Evolutionary conservation across 2,329 filamentous ascomycete species (phyloP), one percentile per base, ranked within the genome.

Genomic region (Gremmenia infestans): DNA sequence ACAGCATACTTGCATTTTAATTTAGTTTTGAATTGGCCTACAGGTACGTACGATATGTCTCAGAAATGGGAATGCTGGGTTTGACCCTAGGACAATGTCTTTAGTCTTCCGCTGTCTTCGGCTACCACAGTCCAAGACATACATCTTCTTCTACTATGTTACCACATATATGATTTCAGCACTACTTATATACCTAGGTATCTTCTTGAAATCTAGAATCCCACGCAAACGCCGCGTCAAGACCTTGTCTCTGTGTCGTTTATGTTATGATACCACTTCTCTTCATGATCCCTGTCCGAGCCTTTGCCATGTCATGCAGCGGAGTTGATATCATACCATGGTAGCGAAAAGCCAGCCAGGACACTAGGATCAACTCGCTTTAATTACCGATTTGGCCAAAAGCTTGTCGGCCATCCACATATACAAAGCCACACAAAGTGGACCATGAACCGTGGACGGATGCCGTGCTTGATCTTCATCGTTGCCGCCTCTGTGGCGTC

Each of bases 281-380:
- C 42, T 49, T 52, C 42, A 37, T 48, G 42, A 52, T 23, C 48
- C 43, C 32, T 49, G 52, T 43, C 45, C 19, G 23, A 25, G 48
- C 36, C 53, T 52, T 58, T 56, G 52, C 43, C 56, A 56, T 61
- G 59, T 54, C 53, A 61, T 61, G 60, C 60, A 59, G 60, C 48
- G 22, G 25, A 49, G 50, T 48, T 48, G 48, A 52, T 52, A 42
- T 28, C 47, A 51, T 57, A 57, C 52, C 52, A 57, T 57, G 52
- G 55, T 57, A 57, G 25, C 52, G 47, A 52, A 32, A 50, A 53
- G 47, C 54, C 42, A 53, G 47, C 54, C 42, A 23, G 37, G 19
- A 22, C n/a, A 32, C 46, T 22, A 53, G 40, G 46, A 54, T 53
- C 37, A 37, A 22, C 48, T 39, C 17, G 39, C 28, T 37, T 32